Conservation (phyloP, 441 rosid genomes). For the Cnidoscolus chayamansa region DNA sequence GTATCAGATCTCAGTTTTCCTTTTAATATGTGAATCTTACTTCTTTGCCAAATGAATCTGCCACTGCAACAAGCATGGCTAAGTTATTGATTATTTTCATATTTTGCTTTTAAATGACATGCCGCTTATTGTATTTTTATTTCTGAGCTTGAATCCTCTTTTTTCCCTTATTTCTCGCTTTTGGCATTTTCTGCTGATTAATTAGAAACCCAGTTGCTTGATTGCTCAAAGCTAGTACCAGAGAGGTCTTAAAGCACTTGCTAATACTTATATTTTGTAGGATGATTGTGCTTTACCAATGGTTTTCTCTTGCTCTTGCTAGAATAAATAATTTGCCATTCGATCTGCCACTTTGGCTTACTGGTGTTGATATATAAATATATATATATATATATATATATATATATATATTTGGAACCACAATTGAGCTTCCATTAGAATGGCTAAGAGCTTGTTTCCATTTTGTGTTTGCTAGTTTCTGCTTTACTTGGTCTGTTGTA, state of each 20-base stretch:
- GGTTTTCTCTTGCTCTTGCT: neutral
- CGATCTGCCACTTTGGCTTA: neutral
- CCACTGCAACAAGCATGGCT: neutral
- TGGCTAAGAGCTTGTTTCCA: too few species aligned
- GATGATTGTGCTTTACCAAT: neutral
- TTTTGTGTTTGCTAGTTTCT: neutral
- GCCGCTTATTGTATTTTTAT: too few species aligned
- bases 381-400: neutral
- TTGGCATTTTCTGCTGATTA: neutral
- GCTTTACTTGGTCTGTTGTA: neutral
- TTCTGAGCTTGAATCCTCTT: neutral
- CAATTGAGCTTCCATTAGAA: neutral
- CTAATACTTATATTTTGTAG: neutral
- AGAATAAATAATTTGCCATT: neutral
- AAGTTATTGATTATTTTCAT: neutral
- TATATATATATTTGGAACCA: neutral
- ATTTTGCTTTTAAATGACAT: neutral
- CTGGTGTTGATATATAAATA: neutral
- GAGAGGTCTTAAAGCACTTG: neutral
- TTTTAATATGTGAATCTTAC: neutral
- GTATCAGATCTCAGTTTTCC: slow-evolving; percentile 6
- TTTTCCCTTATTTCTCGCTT: neutral
- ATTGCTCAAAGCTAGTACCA: neutral
- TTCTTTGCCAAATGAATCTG: neutral
- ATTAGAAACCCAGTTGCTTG: neutral